Evolutionary conservation across 2,329 filamentous ascomycete species (phyloP).

Genomic region (Lojkania enalia): DNA sequence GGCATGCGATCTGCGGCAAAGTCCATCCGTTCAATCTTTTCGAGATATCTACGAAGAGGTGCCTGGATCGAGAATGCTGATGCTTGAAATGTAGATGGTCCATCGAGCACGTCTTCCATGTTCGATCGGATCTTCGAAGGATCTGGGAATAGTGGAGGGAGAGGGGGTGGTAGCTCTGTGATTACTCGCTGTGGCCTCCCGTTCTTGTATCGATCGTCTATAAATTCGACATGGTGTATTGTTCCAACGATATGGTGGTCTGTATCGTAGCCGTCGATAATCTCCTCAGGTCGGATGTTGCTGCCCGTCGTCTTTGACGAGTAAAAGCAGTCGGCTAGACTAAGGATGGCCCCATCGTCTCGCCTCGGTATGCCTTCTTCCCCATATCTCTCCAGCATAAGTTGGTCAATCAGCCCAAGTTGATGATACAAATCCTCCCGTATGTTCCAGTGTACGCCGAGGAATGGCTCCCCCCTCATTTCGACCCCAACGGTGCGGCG

Average conservation of each 20-base stretch:
- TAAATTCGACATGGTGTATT: conserved; percentile 21
- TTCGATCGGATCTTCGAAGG: conserved; percentile 17
- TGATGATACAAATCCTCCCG: conserved; percentile 23
- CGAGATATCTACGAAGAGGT: conserved; percentile 21
- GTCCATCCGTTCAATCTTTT: conserved; percentile 19
- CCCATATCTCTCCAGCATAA: conserved; percentile 22
- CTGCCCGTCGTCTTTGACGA: conserved; percentile 11
- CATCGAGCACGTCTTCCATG: conserved; percentile 20
- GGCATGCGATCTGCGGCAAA: conserved; percentile 13
- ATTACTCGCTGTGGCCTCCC: conserved; percentile 19
- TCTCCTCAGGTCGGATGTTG: conserved; percentile 18
- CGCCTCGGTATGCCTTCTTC: conserved; percentile 13
- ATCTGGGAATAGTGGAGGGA: conserved; percentile 10
- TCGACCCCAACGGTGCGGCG: conserved; percentile 19
- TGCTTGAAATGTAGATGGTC: conserved; percentile 21
- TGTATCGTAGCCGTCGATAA: conserved; percentile 20
- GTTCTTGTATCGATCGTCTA: conserved; percentile 22
- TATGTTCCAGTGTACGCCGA: conserved; percentile 26
- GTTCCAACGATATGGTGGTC: conserved; percentile 15
- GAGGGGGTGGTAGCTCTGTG: conserved; percentile 14
- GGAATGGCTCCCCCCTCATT: conserved; percentile 20
- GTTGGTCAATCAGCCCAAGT: conserved; percentile 21
- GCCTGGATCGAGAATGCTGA: conserved; percentile 18
- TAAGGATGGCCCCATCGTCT: conserved; percentile 18
- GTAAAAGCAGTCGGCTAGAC: conserved; percentile 17